Percentiles rank a stretch among this genome's conserved stretches.
These are phyloP conservation scores for Thymus mandschuricus DNA, from an alignment of 257 asterid species.

Conservation along the genomic window DNA sequence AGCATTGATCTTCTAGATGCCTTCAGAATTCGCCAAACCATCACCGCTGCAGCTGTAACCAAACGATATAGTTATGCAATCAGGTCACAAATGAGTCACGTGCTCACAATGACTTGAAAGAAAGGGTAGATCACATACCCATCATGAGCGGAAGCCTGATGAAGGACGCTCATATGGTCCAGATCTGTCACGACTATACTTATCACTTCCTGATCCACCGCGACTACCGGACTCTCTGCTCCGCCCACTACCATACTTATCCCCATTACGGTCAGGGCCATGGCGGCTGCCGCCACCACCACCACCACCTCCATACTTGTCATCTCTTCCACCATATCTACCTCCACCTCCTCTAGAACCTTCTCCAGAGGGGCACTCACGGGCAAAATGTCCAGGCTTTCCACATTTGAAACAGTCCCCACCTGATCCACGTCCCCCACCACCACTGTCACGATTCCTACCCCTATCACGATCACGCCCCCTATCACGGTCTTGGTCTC, in stretches of 20 bases:
- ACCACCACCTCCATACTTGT: conserved; percentile 54
- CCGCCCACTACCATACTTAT: conserved; percentile 66
- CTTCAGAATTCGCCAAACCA: conserved; percentile 18
- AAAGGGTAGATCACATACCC: conserved; percentile 3
- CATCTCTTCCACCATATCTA: conserved; percentile 71
- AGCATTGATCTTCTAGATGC: conserved; percentile 27
- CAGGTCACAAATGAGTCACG: background rate
- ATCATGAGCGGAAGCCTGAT: conserved; percentile 52
- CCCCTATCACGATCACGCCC: conserved; percentile 63
- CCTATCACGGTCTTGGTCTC: conserved; percentile 58
- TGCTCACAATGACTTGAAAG: background rate
- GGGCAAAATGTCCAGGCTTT: conserved; percentile 94
- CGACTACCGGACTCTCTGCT: conserved; percentile 60
- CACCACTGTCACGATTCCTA: conserved; percentile 56
- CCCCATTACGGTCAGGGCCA: conserved; percentile 93
- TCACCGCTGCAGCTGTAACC: conserved; percentile 22
- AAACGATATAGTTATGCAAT: background rate
- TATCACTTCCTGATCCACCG: conserved; percentile 70
- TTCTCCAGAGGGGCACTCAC: conserved; percentile 88
- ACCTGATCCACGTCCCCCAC: conserved; percentile 81
- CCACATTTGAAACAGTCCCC: conserved; percentile 96
- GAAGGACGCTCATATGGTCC: conserved; percentile 90
- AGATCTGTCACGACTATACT: conserved; percentile 78
- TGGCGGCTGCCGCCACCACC: conserved; percentile 67
- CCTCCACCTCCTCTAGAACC: conserved; percentile 58